These are phyloP conservation scores for Petunia hybrid DNA, from an alignment of 305 asterid genomes.

Conservation along the genomic window DNA sequence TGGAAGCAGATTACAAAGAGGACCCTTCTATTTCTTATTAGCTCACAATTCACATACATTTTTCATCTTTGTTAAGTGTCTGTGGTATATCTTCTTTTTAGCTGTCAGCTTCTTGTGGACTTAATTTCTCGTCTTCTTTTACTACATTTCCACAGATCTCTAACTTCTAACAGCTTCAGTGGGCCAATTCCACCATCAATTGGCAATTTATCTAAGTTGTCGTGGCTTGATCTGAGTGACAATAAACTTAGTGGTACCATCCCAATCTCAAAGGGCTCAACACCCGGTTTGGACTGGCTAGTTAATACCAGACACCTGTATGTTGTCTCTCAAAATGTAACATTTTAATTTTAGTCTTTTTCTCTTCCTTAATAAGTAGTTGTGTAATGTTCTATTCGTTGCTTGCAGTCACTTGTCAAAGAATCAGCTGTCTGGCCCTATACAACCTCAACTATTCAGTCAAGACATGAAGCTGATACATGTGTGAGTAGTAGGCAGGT, in stretches of 20 bases:
- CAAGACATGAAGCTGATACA: conserved; percentile 75
- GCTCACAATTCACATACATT: background rate
- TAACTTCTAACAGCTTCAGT: conserved; percentile 72
- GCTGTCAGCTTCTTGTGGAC: conserved; percentile 4
- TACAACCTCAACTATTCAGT: conserved; percentile 62
- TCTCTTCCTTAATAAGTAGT: background rate
- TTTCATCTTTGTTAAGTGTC: conserved; percentile 25
- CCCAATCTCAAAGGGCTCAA: conserved; percentile 63
- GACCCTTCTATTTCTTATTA: conserved; percentile 2
- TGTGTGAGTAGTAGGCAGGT: conserved; percentile 58
- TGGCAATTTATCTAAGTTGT: conserved; percentile 68
- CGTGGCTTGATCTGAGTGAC: conserved; percentile 85
- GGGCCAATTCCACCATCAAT: conserved; percentile 86
- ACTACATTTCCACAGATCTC: conserved; percentile 56
- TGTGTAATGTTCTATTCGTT: conserved; percentile 16
- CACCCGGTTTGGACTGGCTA: conserved; percentile 77
- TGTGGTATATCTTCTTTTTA: background rate
- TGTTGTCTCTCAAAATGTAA: conserved; percentile 34
- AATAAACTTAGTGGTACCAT: conserved; percentile 70
- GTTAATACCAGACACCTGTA: conserved; percentile 78
- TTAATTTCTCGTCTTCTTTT: conserved; percentile 14
- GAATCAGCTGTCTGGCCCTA: conserved; percentile 72
- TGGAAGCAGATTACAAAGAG: background rate
- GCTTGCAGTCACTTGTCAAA: conserved; percentile 77
- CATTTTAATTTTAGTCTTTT: conserved; percentile 1